A percentile compares a stretch with the other conserved stretches of the same genome.
These are phyloP conservation scores for Epichloe coenophiala DNA, from an alignment of 2,329 filamentous ascomycete species.

Conservation along the genomic window DNA sequence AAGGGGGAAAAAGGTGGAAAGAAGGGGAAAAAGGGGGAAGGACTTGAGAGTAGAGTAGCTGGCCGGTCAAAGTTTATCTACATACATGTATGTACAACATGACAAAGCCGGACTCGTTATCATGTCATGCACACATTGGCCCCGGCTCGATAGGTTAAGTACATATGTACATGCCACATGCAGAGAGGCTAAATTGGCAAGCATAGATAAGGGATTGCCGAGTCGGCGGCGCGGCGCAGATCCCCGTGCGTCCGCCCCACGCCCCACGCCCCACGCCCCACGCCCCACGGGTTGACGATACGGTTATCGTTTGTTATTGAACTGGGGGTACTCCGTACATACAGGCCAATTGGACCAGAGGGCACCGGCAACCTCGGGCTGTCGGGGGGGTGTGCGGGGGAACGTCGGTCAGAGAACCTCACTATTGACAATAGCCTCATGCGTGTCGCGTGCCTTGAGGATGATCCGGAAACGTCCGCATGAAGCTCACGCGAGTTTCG, in stretches of 20 bases:
- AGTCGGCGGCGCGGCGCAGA: slow-evolving; percentile 2
- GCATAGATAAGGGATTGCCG: slow-evolving; percentile 1
- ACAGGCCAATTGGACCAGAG: not conserved
- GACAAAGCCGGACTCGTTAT: not conserved
- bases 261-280: too few species aligned
- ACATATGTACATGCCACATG: not conserved
- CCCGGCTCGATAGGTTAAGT: not conserved
- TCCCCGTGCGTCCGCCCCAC: not conserved
- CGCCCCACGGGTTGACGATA: too few species aligned
- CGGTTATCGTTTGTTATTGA: too few species aligned
- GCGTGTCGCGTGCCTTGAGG: too few species aligned
- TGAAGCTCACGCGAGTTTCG: not conserved
- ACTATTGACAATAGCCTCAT: too few species aligned
- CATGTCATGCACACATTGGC: not conserved
- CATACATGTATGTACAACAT: not conserved
- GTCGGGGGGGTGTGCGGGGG: not conserved
- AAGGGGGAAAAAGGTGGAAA: too few species aligned
- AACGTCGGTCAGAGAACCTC: too few species aligned
- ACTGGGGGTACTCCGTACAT: too few species aligned
- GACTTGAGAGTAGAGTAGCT: not conserved
- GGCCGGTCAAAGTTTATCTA: not conserved
- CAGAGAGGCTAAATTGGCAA: not conserved
- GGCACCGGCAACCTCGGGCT: not conserved
- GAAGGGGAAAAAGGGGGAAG: too few species aligned
- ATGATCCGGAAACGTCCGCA: not conserved